Conservation (phyloP, 345 rosid species). For the Xanthoceras sorbifolium region DNA sequence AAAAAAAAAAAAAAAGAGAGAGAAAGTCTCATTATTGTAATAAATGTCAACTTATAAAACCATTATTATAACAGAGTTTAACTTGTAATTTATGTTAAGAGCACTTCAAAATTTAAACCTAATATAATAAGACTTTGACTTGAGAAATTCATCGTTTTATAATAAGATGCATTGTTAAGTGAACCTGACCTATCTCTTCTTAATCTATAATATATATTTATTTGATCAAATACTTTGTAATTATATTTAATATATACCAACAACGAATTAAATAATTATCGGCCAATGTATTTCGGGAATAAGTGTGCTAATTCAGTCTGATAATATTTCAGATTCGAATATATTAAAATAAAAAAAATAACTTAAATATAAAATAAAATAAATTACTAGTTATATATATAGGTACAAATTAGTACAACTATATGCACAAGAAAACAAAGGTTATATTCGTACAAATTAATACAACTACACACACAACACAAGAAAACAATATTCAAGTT, state of each 20-base stretch:
- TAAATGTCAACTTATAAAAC: neutral
- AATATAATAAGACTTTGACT: neutral
- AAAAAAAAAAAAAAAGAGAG: neutral
- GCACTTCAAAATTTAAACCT: neutral
- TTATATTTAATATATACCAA: neutral
- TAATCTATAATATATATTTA: too few relatives aligned
- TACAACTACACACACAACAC: neutral
- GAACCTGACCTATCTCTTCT: neutral
- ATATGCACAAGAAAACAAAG: neutral
- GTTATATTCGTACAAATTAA: neutral
- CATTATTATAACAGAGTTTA: neutral
- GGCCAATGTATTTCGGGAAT: too few relatives aligned
- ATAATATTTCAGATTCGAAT: too few relatives aligned
- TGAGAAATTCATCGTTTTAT: neutral
- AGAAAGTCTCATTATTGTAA: neutral
- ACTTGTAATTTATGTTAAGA: neutral
- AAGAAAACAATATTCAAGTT: neutral
- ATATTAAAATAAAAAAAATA: too few relatives aligned
- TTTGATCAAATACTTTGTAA: too few relatives aligned
- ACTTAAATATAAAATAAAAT: too few relatives aligned
- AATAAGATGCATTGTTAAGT: neutral
- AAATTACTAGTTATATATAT: too few relatives aligned
- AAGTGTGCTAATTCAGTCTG: too few relatives aligned
- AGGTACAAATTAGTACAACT: neutral
- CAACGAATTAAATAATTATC: too few relatives aligned